Percentiles rank a stretch among this genome's conserved stretches.
Conservation (phyloP, 768 basidiomycete genomes). For the Amanita muscaria region DNA sequence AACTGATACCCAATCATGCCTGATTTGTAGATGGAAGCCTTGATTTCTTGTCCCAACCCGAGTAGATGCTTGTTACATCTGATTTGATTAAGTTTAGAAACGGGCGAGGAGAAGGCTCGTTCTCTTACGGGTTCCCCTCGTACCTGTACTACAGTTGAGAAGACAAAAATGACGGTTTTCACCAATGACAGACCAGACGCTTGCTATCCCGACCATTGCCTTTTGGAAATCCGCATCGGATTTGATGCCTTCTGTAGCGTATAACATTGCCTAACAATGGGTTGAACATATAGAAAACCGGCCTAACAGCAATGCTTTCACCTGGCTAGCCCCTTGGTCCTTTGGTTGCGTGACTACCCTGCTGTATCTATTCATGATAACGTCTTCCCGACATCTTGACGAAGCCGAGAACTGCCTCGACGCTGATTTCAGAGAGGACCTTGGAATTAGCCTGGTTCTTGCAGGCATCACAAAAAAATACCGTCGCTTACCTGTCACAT, state of each 20-base stretch:
- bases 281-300: constrained; percentile 5
- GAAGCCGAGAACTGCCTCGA: constrained; percentile 32
- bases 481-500: no score
- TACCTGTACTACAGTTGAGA: constrained; percentile 53
- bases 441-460: constrained; percentile 15
- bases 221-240: constrained; percentile 82
- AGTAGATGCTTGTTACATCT: constrained; percentile 96
- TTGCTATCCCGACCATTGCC: constrained; percentile 95
- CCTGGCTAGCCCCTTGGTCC: constrained; percentile 93
- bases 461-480: constrained; percentile 13
- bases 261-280: constrained; percentile 81
- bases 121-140: constrained; percentile 91
- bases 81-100: constrained; percentile 8
- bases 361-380: constrained; percentile 63
- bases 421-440: constrained; percentile 16
- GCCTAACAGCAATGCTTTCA: constrained; percentile 15
- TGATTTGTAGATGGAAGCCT: constrained; percentile 62
- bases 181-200: constrained; percentile 70
- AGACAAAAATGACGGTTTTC: constrained; percentile 6
- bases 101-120: background rate
- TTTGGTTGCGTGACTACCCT: constrained; percentile 83
- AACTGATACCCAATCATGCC: constrained; percentile 93
- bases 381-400: constrained; percentile 30
- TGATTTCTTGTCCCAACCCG: constrained; percentile 79
- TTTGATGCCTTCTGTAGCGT: constrained; percentile 90